Base-by-base conservation (phyloP, 2,329 filamentous ascomycete genomes). In the Domatiomyces globalis region DNA sequence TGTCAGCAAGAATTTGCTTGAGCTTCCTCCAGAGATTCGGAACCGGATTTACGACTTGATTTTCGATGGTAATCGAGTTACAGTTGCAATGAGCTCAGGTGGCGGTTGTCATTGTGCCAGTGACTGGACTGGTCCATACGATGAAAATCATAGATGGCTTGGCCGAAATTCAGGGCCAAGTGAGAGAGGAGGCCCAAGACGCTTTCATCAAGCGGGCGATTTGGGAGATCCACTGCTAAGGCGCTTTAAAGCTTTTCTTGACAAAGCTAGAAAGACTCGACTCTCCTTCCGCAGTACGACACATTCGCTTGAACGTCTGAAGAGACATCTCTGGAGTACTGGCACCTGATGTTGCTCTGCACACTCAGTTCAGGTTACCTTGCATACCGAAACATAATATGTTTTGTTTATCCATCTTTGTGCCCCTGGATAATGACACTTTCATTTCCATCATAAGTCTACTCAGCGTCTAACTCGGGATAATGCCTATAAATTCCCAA, bases 401-500 rank as follows among this genome's bases (percentile, higher is more conserved):
- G n/a, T n/a, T n/a, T n/a, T n/a, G n/a, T n/a, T n/a, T n/a, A n/a
- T n/a, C n/a, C n/a, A n/a, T n/a, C n/a, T n/a, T n/a, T n/a, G n/a
- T n/a, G n/a, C n/a, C n/a, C n/a, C n/a, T n/a, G n/a, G n/a, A n/a
- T n/a, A n/a, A 6, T 25, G 22, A 25, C 22, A 25, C 22, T 25
- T 6, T 25, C 22, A 25, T 25, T 25, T 25, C 22, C 22, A 25
- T 6, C 22, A 25, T 25, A 6, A 4, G 22, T 25, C 22, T 25
- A 46, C 20, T 74, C 66, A 44, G 69, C 57, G 58, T 89, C 85
- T 48, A 90, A 65, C 69, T 89, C 85, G 2, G 79, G 74, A 61
- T 90, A 89, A 60, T 85, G 71, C 36, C 85, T 73, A 63, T 80
- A 90, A 44, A 90, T 75, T 1, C 85, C 84, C 55, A 74, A 66